Conservation (phyloP, 139 green algal genomes). For the Gonium pectorale region DNA sequence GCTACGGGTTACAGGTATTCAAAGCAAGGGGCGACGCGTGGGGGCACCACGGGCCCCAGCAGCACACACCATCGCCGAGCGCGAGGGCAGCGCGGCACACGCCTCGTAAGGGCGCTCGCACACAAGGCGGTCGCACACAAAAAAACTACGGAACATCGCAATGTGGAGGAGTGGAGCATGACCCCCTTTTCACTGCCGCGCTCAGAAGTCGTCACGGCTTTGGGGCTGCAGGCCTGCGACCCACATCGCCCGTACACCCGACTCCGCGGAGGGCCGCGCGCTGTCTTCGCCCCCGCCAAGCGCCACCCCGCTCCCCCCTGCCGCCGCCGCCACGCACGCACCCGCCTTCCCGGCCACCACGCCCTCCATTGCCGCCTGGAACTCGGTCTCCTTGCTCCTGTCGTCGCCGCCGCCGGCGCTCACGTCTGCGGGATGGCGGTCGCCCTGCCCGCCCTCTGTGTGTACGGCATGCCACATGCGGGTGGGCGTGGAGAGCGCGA, state of each 20-base stretch:
- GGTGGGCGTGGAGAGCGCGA: not conserved
- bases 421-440: not conserved
- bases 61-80: too few relatives aligned
- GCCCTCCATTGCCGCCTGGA: not conserved
- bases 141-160: too few relatives aligned
- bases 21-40: too few relatives aligned
- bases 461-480: too few relatives aligned
- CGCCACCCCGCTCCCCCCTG: not conserved
- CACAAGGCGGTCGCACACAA: too few relatives aligned
- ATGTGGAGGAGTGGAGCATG: too few relatives aligned
- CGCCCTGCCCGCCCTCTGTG: not conserved
- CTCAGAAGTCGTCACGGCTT: not conserved
- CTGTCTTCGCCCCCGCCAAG: not conserved
- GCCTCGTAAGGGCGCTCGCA: too few relatives aligned
- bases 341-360: not conserved
- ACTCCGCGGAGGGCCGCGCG: too few relatives aligned
- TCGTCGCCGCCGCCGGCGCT: constrained; percentile 1
- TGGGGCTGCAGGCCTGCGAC: not conserved
- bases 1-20: too few relatives aligned
- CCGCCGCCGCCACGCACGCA: not conserved
- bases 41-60: too few relatives aligned
- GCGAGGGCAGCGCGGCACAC: too few relatives aligned
- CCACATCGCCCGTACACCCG: too few relatives aligned
- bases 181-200: not conserved
- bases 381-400: not conserved